Base-by-base conservation (phyloP, 169 alveolate genomes). In the Cryptosporidium meleagridis region DNA sequence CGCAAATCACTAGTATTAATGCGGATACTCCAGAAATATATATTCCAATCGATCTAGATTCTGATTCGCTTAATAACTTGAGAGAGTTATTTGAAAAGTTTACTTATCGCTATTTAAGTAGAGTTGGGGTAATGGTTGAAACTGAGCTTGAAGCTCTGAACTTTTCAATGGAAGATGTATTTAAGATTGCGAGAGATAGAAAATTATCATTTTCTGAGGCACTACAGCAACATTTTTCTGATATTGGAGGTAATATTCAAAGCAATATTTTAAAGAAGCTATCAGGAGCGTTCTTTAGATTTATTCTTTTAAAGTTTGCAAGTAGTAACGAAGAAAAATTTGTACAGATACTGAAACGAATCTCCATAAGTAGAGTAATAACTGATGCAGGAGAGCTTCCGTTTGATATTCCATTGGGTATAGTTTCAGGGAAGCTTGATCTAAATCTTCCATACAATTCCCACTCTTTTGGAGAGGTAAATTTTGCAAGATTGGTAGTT, bases 371-470 rank as follows among this genome's bases (percentile, higher is more conserved):
- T 59, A 80, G 89, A 41, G 65, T 80, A 29, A 41, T 80, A 18
- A 80, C 89, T 37, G 89, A 80, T 65, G 41, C 0, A 65, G 75
- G 69, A 29, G 16, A 62, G 6, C 69, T 80, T 1, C 89, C 89
- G 2, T 80, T 80, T 62, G 89, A 80, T 67, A 80, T 80, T 35
- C 89, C 89, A 12, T 37, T 80, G 41, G 89, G 89, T 10, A 10
- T 80, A 37, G 89, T 80, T 61, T 21, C 89, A 1, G 89, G 89
- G 53, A 80, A 0, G 4, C 23, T 80, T 10, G 68, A 80, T 29
- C 26, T 12, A 21, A 55, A 23, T 26, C 39, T 35, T 18, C 89
- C 89, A 33, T 80, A 80, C 33, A 80, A 80, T 53, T 62, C 69
- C 16, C 48, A 31, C 18, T 62, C 80, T 14, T 80, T 80, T 80